These are phyloP conservation scores for Ilex paraguariensis DNA, from an alignment of 305 asterid genomes.

Conservation along the genomic window DNA sequence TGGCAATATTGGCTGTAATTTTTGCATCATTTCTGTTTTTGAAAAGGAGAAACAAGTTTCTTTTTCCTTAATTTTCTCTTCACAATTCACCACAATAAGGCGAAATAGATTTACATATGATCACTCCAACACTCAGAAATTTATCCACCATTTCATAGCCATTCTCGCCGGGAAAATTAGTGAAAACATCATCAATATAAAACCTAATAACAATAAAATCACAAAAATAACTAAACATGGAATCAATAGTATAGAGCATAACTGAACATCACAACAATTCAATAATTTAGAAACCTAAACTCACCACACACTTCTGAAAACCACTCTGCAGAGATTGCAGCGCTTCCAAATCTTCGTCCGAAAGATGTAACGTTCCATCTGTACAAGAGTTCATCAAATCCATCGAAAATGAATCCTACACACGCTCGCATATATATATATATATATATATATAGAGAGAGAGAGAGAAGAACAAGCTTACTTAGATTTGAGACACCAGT, in stretches of 20 bases:
- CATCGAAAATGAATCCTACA: not conserved
- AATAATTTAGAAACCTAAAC: constrained; percentile 16
- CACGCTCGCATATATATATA: not conserved
- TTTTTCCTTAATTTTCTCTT: not conserved
- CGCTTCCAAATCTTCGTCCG: constrained; percentile 63
- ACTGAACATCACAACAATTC: not conserved
- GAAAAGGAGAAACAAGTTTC: not conserved
- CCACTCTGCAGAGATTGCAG: constrained; percentile 48
- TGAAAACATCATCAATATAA: not conserved
- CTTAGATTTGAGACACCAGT: constrained; percentile 56
- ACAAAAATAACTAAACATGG: not conserved
- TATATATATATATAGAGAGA: not conserved
- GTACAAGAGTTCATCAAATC: constrained; percentile 7
- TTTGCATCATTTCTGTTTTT: not conserved
- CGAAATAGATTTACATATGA: not conserved
- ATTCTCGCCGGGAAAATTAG: not conserved
- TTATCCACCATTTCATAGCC: not conserved
- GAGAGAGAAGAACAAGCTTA: constrained; percentile 12
- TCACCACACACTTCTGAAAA: constrained; percentile 86
- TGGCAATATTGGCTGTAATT: too few relatives aligned
- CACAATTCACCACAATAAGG: not conserved
- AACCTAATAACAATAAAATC: not conserved
- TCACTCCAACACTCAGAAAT: not conserved
- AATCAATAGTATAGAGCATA: too few relatives aligned
- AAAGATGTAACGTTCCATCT: constrained; percentile 45